A percentile compares a stretch with the other conserved stretches of the same genome.
phyloP scores from a whole-genome alignment of 768 basidiomycete species.

The Termitomyces sp. region DNA sequence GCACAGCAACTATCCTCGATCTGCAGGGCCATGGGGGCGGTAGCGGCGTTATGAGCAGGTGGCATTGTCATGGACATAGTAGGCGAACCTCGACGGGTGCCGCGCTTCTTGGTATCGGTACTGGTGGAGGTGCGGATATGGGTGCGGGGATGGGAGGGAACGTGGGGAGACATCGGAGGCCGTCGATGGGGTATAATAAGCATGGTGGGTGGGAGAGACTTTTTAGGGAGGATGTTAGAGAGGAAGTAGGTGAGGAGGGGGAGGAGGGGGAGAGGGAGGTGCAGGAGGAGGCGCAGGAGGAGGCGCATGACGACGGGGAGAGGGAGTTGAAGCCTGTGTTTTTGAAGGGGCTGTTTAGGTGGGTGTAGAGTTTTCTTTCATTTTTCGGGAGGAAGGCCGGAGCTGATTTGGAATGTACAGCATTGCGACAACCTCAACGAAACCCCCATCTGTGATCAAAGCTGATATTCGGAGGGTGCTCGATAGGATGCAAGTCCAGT shows the following conservation, averaged over 20 bases:
- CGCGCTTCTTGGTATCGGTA: constrained; percentile 37
- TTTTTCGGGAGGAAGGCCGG: background rate
- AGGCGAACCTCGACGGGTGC: constrained; percentile 77
- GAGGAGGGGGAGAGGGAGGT: constrained; percentile 22
- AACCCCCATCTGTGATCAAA: constrained; percentile 75
- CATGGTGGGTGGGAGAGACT: constrained; percentile 17
- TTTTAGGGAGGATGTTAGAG: constrained; percentile 29
- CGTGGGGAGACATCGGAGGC: constrained; percentile 64
- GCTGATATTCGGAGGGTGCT: constrained; percentile 82
- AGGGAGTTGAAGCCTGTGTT: constrained; percentile 92
- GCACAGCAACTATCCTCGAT: constrained; percentile 1
- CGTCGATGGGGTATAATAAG: constrained; percentile 69
- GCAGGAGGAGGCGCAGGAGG: constrained; percentile 36
- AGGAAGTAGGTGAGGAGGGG: background rate
- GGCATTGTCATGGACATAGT: too few relatives aligned
- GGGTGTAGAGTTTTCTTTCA: constrained; percentile 17
- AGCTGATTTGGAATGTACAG: constrained; percentile 31
- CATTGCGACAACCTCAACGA: constrained; percentile 94
- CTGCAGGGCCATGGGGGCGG: too few relatives aligned
- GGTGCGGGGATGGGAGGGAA: constrained; percentile 22
- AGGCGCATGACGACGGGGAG: constrained; percentile 47
- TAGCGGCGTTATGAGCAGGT: too few relatives aligned
- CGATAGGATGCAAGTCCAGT: constrained; percentile 93
- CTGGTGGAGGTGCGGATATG: constrained; percentile 22
- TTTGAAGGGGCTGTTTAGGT: constrained; percentile 95